Evolutionary conservation across 768 basidiomycete genomes (phyloP).

Genomic region (Nidularia pulvinata): DNA sequence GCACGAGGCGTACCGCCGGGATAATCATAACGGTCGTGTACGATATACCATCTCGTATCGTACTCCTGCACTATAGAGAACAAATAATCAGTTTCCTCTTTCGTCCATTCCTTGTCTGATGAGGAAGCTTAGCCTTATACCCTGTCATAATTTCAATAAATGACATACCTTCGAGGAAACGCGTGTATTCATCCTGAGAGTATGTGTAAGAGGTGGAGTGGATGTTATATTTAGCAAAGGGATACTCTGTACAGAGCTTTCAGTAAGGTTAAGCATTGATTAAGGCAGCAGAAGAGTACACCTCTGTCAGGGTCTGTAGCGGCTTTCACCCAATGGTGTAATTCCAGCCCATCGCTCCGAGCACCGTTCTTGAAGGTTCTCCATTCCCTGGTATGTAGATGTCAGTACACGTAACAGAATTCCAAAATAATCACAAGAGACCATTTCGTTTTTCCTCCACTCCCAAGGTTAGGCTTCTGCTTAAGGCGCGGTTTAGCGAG

Average conservation of each 20-base stretch:
- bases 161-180: conserved; percentile 68
- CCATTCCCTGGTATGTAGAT: conserved; percentile 62
- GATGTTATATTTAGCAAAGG: conserved; percentile 83
- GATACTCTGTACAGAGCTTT: conserved; percentile 53
- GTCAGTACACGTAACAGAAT: neutral
- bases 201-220: conserved; percentile 67
- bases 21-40: conserved; percentile 88
- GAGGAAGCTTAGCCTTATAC: neutral
- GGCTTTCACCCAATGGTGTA: conserved; percentile 85
- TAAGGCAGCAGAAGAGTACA: conserved; percentile 21
- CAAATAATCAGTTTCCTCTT: conserved; percentile 93
- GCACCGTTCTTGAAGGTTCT: conserved; percentile 71
- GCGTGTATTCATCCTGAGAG: conserved; percentile 85
- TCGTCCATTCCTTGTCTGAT: conserved; percentile 83
- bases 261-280: neutral
- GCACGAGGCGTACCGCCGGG: conserved; percentile 48
- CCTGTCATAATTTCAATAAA: no score
- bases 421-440: conserved; percentile 16
- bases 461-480: conserved; percentile 79
- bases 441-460: conserved; percentile 71
- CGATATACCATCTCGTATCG: conserved; percentile 88
- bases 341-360: conserved; percentile 64
- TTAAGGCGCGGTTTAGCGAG: conserved; percentile 83
- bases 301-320: conserved; percentile 53
- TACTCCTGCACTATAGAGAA: conserved; percentile 80